Conservation (phyloP, 2,329 filamentous ascomycete species). For the Sodiomyces alkalinus region DNA sequence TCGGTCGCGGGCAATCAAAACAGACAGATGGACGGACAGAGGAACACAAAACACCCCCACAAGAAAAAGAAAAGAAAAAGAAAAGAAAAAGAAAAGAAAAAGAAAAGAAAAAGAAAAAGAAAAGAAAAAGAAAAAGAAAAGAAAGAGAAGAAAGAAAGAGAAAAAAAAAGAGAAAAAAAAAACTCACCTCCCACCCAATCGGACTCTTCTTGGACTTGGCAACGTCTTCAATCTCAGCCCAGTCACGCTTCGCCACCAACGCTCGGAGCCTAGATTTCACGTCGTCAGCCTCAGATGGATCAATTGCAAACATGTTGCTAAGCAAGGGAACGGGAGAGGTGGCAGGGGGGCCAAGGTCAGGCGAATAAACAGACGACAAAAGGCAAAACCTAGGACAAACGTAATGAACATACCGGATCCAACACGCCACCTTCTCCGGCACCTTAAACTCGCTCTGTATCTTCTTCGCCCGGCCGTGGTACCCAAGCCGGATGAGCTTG, state of each 20-base stretch:
- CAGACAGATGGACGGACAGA: too few species aligned
- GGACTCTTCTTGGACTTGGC: slow-evolving; percentile 67
- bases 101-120: not conserved
- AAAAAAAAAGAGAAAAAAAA: too few species aligned
- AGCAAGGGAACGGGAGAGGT: too few species aligned
- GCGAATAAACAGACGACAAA: not conserved
- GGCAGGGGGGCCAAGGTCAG: too few species aligned
- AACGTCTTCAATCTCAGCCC: slow-evolving; percentile 82
- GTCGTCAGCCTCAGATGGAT: too few species aligned
- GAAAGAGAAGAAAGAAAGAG: too few species aligned
- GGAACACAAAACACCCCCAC: too few species aligned
- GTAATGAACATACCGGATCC: slow-evolving; percentile 50
- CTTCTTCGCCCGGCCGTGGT: slow-evolving; percentile 73
- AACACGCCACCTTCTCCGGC: slow-evolving; percentile 79
- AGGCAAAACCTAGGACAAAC: not conserved
- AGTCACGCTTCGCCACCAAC: slow-evolving; percentile 78
- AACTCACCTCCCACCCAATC: slow-evolving; percentile 94
- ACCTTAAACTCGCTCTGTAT: slow-evolving; percentile 88
- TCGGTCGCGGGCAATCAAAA: too few species aligned
- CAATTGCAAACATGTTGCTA: too few species aligned
- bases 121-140: slow-evolving; percentile 1
- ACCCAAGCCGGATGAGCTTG: slow-evolving; percentile 68
- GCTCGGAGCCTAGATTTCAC: slow-evolving; percentile 73
- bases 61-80: too few species aligned
- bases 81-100: too few species aligned